A percentile compares a stretch with the other conserved stretches of the same genome.
These are phyloP conservation scores for Spiraea crenata DNA, from an alignment of 331 rosid genomes.

Conservation along the genomic window DNA sequence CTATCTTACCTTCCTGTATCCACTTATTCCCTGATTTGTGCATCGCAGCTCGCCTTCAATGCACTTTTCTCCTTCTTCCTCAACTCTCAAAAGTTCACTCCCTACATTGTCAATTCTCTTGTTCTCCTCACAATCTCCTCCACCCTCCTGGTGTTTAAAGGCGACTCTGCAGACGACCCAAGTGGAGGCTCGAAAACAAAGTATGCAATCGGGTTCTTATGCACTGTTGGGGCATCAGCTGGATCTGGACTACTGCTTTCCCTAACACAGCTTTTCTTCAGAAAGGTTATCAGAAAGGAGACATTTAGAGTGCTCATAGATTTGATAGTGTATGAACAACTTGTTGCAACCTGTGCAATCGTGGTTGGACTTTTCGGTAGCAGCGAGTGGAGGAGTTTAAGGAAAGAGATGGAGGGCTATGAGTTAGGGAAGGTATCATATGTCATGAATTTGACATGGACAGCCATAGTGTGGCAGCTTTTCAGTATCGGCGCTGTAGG, in stretches of 20 bases:
- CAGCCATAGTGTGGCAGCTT: slow-evolving; percentile 51
- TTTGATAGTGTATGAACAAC: slow-evolving; percentile 29
- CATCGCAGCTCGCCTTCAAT: slow-evolving; percentile 72
- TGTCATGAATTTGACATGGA: slow-evolving; percentile 43
- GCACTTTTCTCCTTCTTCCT: slow-evolving; percentile 67
- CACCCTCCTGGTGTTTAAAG: slow-evolving; percentile 54
- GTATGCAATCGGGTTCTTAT: slow-evolving; percentile 54
- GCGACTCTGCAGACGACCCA: slow-evolving; percentile 28
- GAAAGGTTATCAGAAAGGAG: slow-evolving; percentile 37
- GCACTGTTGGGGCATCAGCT: slow-evolving; percentile 52
- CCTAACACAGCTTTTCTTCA: slow-evolving; percentile 41
- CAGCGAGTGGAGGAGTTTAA: slow-evolving; percentile 58
- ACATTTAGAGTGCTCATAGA: slow-evolving; percentile 46
- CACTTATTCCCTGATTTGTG: slow-evolving; percentile 55
- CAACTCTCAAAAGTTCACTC: slow-evolving; percentile 65
- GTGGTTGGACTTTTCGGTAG: slow-evolving; percentile 58
- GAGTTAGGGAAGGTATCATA: slow-evolving; percentile 55
- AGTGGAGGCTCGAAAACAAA: slow-evolving; percentile 29
- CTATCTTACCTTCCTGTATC: slow-evolving; percentile 61
- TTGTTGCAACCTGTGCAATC: slow-evolving; percentile 31
- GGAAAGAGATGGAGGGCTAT: slow-evolving; percentile 44
- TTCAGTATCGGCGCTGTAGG: slow-evolving; percentile 51
- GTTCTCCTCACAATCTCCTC: slow-evolving; percentile 68
- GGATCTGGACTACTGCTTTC: slow-evolving; percentile 42
- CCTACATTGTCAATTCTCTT: slow-evolving; percentile 58